Conservation (phyloP, 139 green algal species). For the Chlamydomonas sphaeroides region DNA sequence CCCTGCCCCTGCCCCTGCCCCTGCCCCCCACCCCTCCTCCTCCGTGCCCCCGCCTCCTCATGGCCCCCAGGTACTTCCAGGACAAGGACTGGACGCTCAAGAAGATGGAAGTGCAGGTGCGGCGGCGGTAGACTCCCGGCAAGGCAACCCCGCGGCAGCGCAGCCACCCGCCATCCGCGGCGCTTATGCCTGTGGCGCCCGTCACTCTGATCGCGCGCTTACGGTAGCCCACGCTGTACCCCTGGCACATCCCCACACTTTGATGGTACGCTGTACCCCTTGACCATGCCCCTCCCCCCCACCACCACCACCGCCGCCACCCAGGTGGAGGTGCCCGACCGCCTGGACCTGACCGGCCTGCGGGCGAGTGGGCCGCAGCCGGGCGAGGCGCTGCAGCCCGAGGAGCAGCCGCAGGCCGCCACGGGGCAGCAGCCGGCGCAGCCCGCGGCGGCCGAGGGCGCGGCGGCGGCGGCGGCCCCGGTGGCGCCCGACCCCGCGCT, state of each 20-base stretch:
- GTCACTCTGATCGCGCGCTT: too few species aligned
- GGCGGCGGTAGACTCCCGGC: too few species aligned
- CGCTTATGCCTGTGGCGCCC: too few species aligned
- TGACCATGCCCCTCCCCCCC: too few species aligned
- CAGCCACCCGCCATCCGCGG: too few species aligned
- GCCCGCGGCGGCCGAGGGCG: conserved; percentile 10
- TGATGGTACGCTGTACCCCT: too few species aligned
- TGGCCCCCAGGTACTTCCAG: conserved; percentile 59
- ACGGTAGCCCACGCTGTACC: too few species aligned
- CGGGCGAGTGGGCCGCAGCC: conserved; percentile 68
- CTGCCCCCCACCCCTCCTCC: neutral
- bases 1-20: neutral
- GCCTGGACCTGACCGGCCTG: conserved; percentile 85
- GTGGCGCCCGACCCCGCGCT: conserved; percentile 26
- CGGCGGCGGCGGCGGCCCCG: neutral
- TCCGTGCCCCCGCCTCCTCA: neutral
- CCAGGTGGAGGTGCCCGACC: conserved; percentile 88
- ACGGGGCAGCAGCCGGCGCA: conserved; percentile 76
- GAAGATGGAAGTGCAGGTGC: conserved; percentile 90
- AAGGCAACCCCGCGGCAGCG: too few species aligned
- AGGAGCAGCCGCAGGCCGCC: conserved; percentile 44
- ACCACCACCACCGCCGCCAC: too few species aligned
- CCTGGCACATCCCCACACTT: too few species aligned
- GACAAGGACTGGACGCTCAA: conserved; percentile 86
- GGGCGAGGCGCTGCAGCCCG: conserved; percentile 84